phyloP scores from a whole-genome alignment of 78 protist genomes.

The Guillardia theta region DNA sequence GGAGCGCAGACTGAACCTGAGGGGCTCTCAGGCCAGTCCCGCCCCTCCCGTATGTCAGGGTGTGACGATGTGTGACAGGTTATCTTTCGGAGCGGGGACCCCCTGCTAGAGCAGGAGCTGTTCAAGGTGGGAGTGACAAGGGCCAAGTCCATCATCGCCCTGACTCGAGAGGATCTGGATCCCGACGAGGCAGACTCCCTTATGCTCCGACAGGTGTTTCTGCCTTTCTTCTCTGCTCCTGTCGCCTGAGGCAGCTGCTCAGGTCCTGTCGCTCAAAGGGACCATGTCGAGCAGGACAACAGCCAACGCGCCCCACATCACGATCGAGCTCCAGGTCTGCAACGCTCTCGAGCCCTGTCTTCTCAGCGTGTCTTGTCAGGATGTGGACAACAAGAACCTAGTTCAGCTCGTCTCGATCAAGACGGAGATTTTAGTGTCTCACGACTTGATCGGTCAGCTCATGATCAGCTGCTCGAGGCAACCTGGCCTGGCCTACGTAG shows the following conservation, averaged over 20 bases:
- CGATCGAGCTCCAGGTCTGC: not conserved
- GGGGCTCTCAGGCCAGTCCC: constrained; percentile 15
- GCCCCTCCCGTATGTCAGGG: too few species aligned
- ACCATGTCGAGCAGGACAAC: not conserved
- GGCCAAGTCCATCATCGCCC: not conserved
- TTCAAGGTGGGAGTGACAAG: not conserved
- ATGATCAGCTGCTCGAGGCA: constrained; percentile 37
- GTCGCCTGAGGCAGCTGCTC: too few species aligned
- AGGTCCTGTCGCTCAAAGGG: not conserved
- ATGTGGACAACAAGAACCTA: constrained; percentile 49
- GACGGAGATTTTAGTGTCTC: constrained; percentile 32
- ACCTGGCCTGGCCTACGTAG: constrained; percentile 24
- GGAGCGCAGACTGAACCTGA: not conserved
- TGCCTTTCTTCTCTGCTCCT: too few species aligned
- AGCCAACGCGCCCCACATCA: not conserved
- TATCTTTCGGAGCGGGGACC: not conserved
- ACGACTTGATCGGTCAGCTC: constrained; percentile 60
- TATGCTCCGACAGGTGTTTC: constrained; percentile 25
- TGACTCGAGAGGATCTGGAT: not conserved
- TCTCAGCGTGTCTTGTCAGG: not conserved
- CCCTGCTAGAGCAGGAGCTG: not conserved
- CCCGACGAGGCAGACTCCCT: constrained; percentile 39
- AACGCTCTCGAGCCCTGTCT: not conserved
- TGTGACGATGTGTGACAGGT: too few species aligned
- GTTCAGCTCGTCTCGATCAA: not conserved